Conservation (phyloP, 1,139 yeast species). For the Kurtzmaniella natalensis region DNA sequence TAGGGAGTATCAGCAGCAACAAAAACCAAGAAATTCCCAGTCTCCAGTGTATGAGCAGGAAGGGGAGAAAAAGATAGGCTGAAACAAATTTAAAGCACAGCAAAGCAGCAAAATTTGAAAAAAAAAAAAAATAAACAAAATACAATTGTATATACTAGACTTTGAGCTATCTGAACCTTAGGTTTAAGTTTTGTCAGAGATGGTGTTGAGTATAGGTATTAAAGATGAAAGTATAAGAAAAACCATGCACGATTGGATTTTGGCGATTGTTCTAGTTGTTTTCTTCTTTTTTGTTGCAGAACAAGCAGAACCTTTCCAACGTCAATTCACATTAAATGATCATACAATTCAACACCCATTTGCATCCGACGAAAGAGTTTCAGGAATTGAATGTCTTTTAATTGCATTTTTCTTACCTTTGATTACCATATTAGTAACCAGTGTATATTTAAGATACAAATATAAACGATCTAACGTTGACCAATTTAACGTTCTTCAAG, state of each 20-base stretch:
- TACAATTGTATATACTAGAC: too few relatives aligned
- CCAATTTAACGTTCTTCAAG: conserved; percentile 17
- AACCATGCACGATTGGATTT: conserved; percentile 32
- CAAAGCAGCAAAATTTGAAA: too few relatives aligned
- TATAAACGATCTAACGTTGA: conserved; percentile 2
- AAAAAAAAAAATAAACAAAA: too few relatives aligned
- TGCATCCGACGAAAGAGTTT: conserved; percentile 39
- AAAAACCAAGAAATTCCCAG: too few relatives aligned
- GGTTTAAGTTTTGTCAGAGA: too few relatives aligned
- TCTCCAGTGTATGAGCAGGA: too few relatives aligned
- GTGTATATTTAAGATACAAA: conserved; percentile 8
- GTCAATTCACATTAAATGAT: conserved; percentile 34
- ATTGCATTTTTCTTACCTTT: conserved; percentile 22
- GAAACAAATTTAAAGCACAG: background rate
- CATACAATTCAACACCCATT: conserved; percentile 42
- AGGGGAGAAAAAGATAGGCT: too few relatives aligned
- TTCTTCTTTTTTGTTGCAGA: conserved; percentile 36
- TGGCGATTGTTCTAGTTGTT: conserved; percentile 21
- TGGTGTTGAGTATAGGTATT: background rate
- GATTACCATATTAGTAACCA: conserved; percentile 12
- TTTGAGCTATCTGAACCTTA: too few relatives aligned
- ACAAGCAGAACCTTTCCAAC: conserved; percentile 31
- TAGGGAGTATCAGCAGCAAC: too few relatives aligned
- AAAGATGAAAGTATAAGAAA: conserved; percentile 12
- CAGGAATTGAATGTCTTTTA: conserved; percentile 23